Conservation (phyloP, 2,329 filamentous ascomycete species). For the Cercospora sesami region DNA sequence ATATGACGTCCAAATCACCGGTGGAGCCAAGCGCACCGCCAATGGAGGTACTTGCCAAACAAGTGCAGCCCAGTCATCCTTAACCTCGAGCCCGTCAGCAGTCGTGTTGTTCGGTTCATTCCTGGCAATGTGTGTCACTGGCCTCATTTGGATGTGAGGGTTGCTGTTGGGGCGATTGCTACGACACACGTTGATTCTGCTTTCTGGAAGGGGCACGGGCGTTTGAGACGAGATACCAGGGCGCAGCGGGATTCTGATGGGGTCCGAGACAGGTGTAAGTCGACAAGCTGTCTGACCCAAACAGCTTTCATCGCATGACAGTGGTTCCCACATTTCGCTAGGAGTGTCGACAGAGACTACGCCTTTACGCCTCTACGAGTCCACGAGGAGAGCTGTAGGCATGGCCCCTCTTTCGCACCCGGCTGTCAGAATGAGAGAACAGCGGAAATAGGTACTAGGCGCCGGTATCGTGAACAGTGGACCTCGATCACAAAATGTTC, state of each 20-base stretch:
- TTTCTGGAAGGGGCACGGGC: background rate
- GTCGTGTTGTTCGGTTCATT: background rate
- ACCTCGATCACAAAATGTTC: background rate
- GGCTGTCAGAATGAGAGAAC: background rate
- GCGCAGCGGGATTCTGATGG: background rate
- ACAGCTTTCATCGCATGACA: background rate
- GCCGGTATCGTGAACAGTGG: background rate
- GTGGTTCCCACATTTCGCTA: background rate
- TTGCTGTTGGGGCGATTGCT: background rate
- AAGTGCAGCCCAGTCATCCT: conserved; percentile 1
- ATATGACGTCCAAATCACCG: conserved; percentile 27
- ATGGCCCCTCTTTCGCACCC: background rate
- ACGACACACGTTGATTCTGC: background rate
- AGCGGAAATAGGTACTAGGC: background rate
- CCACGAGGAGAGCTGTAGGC: background rate
- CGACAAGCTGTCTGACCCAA: background rate
- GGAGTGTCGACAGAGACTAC: background rate
- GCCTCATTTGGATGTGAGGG: conserved; percentile 6
- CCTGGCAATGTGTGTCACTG: background rate
- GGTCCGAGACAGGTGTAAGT: background rate
- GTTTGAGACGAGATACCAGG: background rate
- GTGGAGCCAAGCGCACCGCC: conserved; percentile 24
- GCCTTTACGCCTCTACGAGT: background rate
- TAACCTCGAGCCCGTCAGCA: background rate
- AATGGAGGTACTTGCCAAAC: conserved; percentile 24